Percentiles rank a stretch among this genome's conserved stretches.
phyloP scores from a whole-genome alignment of 2,329 filamentous ascomycete species.

The Hymenoscyphus occultus region DNA sequence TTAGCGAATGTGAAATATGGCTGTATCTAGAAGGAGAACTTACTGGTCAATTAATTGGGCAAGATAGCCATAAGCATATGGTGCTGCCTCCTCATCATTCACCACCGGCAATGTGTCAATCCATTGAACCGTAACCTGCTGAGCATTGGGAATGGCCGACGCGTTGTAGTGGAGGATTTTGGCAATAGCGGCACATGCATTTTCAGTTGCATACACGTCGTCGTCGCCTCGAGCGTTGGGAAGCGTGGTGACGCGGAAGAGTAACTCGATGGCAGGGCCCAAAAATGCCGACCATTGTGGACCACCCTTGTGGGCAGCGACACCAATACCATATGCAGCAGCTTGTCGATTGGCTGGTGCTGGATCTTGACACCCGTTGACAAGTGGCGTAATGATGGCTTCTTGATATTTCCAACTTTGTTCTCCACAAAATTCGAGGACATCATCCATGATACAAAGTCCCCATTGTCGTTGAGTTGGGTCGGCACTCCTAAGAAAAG shows the following conservation, averaged over 20 bases:
- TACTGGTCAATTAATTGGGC: conserved; percentile 92
- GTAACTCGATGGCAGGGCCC: conserved; percentile 70
- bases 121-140: conserved; percentile 80
- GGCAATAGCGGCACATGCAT: conserved; percentile 91
- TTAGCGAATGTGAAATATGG: conserved; percentile 14
- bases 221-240: conserved; percentile 84
- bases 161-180: conserved; percentile 94
- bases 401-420: conserved; percentile 84
- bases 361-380: conserved; percentile 80
- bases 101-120: conserved; percentile 85
- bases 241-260: conserved; percentile 82
- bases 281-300: conserved; percentile 84
- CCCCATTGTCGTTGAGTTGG: conserved; percentile 96
- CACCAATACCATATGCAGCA: conserved; percentile 91
- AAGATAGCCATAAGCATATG: conserved; percentile 91
- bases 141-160: conserved; percentile 69
- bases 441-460: conserved; percentile 98
- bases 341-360: conserved; percentile 93
- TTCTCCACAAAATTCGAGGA: conserved; percentile 91
- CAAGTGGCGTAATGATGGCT: conserved; percentile 81
- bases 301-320: conserved; percentile 90
- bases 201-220: conserved; percentile 95
- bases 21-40: conserved; percentile 42
- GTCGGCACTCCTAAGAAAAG: conserved; percentile 77
- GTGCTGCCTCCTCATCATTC: conserved; percentile 95